Base-by-base conservation (phyloP, 257 asterid genomes). In the Mentha longifolia region DNA sequence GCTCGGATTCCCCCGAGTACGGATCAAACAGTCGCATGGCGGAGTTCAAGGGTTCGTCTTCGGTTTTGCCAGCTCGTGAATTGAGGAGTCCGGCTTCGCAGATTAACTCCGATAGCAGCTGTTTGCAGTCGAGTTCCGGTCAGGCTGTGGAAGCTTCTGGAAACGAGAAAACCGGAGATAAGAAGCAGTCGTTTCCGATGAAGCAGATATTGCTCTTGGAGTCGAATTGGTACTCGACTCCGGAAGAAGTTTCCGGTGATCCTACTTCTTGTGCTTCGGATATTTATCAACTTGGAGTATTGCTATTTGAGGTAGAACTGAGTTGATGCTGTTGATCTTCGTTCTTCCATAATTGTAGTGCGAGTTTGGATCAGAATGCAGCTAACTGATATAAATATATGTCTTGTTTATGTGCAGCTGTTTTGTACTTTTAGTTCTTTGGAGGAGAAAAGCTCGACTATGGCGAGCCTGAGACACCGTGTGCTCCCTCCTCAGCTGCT, bases 401-500 rank as follows among this genome's bases (percentile, higher is more conserved):
- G 68, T 76, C 25, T 76, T 76, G 42, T 61, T 39, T 74, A 28
- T 80, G 83, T 66, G 61, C 94, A 92, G 99, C 78, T 95, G 74
- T 92, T 92, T 82, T 92, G 96, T 85, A 76, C 87, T 13, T 79
- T 45, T 42, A 50, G 68, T 35, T 74, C 77, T 7, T 63, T 82
- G 65, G 97, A 88, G 77, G 95, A 88, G 78, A 95, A 92, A 79
- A 74, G 83, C 72, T 25, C 94, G 31, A 88, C 89, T 45, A 95
- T 95, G 99, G 85, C 82, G 42, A 95, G 85, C 79, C 76, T 95
- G 70, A 85, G 88, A 75, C 99, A 92, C 69, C 95, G 99, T 35
- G 94, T 92, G 58, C 92, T 95, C 55, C 97, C 99, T 65, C 98
- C 98, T 8, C 95, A 88, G 77, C 79, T 95, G 84, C 97, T 95